Base-by-base conservation (phyloP, 768 basidiomycete species). In the Serendipita sp. region DNA sequence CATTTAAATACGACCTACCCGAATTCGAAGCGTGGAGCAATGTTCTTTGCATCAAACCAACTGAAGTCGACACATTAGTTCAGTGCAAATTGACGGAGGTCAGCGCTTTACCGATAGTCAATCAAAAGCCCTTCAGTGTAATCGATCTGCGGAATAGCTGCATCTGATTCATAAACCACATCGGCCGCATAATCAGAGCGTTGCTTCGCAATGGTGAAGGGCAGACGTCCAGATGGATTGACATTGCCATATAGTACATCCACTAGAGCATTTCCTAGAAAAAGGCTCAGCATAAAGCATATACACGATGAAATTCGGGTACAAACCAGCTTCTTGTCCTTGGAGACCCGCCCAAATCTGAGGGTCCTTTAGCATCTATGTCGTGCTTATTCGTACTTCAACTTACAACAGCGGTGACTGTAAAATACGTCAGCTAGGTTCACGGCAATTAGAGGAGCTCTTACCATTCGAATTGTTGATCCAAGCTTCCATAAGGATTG, bases 151-250 rank as follows among this genome's bases (percentile, higher is more conserved):
- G 69, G 64, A 10, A 68, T 67, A 0, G 51, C 54, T 36, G 68
- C 67, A 15, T 51, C 68, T 51, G 28, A 45, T 41, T 23, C 44
- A 48, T 63, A 34, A 38, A 64, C 23, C 35, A 76, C 69, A 15
- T 67, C 56, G 70, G 70, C 75, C 5, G 74, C 69, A 65, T 76
- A 77, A 66, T 77, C 76, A 4, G 63, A 15, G 5, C 68, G n/a
- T 8, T 69, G 34, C 68, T 75, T 74, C n/a, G 76, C 75, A 47
- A 77, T 75, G 3, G 76, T 77, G 68, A 74, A 78, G 5, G 76
- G 75, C 3, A 77, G 67, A 34, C 73, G 67, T 2, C 72, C 77
- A 13, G 73, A 74, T 1, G 76, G 76, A 65, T 76, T 77, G 66
- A 73, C 73, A 30, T 54, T 65, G 5, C 77, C 77, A 58, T 72